Evolutionary conservation across 2,329 filamentous ascomycete genomes (phyloP), one percentile per base, ranked within the genome.

Genomic region (Ceratocystis eucalypticola): DNA sequence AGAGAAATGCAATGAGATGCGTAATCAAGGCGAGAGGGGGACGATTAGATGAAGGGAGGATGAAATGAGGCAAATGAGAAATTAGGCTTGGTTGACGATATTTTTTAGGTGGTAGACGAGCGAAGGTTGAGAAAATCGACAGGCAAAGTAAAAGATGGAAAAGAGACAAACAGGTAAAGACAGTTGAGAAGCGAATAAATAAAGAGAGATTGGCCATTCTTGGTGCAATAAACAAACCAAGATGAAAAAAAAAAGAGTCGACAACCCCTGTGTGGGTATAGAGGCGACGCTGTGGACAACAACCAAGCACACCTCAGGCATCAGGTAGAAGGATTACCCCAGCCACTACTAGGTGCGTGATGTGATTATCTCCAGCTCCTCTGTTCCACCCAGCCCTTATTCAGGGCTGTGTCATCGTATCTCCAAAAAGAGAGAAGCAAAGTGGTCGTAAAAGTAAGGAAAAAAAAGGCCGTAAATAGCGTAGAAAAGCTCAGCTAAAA

Each of bases 141-240:
- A 7, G 53, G 20, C 17, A 28, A 57, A 57, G 53, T 17, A 57
- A 57, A 50, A 30, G 6, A 12, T 3, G 5, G 5, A 33, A 30
- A 15, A 62, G 62, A 50, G 20, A 66, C 53, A 57, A 57, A 28
- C 50, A 61, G 50, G 65, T 67, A 67, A 67, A 55, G 65, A 67
- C 65, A 64, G 61, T 59, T 50, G n/a, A 61, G 44, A 44, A 65
- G 48, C 46, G 48, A 30, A 65, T 7, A n/a, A 59, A 64, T 3
- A 61, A 45, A n/a, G 15, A 15, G 12, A 33, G 33, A n/a, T 15
- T 25, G n/a, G 37, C 10, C 20, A 50, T 33, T 20, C n/a, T 17
- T 44, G 25, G 10, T 15, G 37, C 61, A 63, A 44, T n/a, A 12
- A 53, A n/a, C 22, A 45, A 46, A n/a, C 37, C 8, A 48, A 57